A percentile compares a stretch with the other conserved stretches of the same genome.
phyloP scores from a whole-genome alignment of 805 yeast genomes.

The Torulaspora franciscae region DNA sequence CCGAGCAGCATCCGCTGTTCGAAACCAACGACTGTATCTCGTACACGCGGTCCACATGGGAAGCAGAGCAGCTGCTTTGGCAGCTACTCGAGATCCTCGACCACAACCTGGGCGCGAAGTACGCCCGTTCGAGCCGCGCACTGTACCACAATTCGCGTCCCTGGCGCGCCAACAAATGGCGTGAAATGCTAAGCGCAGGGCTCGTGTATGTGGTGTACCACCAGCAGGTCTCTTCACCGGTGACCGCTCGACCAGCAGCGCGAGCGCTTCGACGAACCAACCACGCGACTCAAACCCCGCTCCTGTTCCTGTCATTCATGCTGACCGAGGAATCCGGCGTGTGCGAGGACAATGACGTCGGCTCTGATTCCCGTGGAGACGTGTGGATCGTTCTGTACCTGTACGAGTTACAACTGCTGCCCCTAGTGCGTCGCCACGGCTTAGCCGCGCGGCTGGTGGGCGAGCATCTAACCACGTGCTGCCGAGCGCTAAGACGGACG shows the following conservation, averaged over 20 bases:
- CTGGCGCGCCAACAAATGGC: constrained; percentile 28
- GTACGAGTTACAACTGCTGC: constrained; percentile 31
- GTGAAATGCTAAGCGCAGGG: constrained; percentile 28
- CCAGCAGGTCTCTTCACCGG: too few species aligned
- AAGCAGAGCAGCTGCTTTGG: constrained; percentile 1
- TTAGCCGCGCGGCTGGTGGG: constrained; percentile 22
- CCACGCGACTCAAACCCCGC: constrained; percentile 1
- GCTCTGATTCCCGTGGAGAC: constrained; percentile 1
- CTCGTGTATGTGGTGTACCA: constrained; percentile 28
- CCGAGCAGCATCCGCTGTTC: neutral
- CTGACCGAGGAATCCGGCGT: constrained; percentile 26
- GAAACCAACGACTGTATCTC: neutral
- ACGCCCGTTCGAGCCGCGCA: constrained; percentile 13
- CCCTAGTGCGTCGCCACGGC: constrained; percentile 16
- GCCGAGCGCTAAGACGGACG: neutral
- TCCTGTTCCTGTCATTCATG: constrained; percentile 27
- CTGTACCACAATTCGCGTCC: constrained; percentile 21
- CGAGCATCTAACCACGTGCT: constrained; percentile 4
- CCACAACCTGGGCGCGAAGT: constrained; percentile 22
- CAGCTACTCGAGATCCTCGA: constrained; percentile 3
- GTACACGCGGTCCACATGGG: neutral
- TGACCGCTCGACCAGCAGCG: too few species aligned
- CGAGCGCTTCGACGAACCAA: too few species aligned
- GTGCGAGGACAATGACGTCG: constrained; percentile 22
- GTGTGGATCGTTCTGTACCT: constrained; percentile 26